Conservation (phyloP, 768 basidiomycete species). For the Kwoniella sp. region DNA sequence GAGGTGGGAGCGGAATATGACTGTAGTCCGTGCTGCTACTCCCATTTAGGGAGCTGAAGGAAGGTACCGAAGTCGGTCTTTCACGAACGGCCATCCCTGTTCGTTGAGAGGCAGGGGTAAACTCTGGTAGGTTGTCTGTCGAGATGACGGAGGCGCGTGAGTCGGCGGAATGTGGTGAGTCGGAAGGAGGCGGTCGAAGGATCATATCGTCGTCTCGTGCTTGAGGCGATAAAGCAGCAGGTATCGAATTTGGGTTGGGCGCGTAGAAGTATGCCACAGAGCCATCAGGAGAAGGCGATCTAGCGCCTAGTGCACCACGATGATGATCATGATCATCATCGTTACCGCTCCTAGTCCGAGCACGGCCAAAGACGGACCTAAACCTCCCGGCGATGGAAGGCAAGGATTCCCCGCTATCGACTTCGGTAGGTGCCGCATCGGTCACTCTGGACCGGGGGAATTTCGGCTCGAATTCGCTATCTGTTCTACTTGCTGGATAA, state of each 20-base stretch:
- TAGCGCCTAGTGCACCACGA: neutral
- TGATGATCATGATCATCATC: neutral
- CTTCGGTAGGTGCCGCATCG: neutral
- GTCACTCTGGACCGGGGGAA: neutral
- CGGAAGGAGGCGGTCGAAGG: neutral
- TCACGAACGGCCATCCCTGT: neutral
- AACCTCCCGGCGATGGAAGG: neutral
- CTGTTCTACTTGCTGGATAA: neutral
- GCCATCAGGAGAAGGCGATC: neutral
- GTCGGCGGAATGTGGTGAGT: neutral
- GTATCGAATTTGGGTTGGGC: neutral
- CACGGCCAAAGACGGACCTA: neutral
- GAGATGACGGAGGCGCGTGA: neutral
- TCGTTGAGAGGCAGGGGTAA: neutral
- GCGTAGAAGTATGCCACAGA: constrained; percentile 1
- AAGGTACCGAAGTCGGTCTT: neutral
- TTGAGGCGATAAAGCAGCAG: neutral
- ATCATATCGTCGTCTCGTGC: neutral
- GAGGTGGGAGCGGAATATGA: neutral
- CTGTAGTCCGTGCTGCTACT: neutral
- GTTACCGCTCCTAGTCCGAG: neutral
- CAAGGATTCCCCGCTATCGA: neutral
- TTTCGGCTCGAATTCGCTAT: constrained; percentile 1
- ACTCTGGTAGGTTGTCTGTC: neutral
- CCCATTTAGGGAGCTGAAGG: neutral